Conservation (phyloP, 78 protist genomes). For the Capsaspora owczarzaki region DNA sequence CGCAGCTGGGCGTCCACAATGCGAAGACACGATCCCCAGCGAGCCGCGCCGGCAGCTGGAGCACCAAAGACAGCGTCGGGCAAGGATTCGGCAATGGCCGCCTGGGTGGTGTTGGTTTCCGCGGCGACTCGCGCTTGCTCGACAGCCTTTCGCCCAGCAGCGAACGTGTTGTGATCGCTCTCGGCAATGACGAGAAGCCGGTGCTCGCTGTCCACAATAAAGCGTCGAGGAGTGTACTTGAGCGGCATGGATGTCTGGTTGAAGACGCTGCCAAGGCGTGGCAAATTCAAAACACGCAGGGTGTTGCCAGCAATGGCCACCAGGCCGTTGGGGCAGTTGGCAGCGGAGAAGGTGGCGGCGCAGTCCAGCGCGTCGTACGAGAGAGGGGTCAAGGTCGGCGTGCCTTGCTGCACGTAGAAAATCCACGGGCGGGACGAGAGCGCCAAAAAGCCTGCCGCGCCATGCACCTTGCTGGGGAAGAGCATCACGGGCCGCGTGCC, state of each 20-base stretch:
- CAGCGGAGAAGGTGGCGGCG: constrained; percentile 78
- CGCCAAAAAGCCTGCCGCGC: constrained; percentile 71
- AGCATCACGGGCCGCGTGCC: constrained; percentile 77
- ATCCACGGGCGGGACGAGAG: constrained; percentile 82
- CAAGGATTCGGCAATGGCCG: no score
- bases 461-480: constrained; percentile 34
- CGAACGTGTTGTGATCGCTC: background rate
- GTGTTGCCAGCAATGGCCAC: constrained; percentile 73
- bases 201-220: constrained; percentile 14
- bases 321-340: constrained; percentile 85
- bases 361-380: constrained; percentile 59
- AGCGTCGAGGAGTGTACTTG: constrained; percentile 67
- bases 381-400: constrained; percentile 61
- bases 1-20: constrained; percentile 49
- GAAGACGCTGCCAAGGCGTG: constrained; percentile 72
- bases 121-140: background rate
- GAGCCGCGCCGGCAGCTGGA: constrained; percentile 40
- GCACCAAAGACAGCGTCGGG: constrained; percentile 39
- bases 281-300: constrained; percentile 65
- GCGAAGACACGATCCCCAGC: constrained; percentile 78
- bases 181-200: background rate
- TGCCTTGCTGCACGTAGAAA: constrained; percentile 44
- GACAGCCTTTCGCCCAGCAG: background rate
- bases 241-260: constrained; percentile 54
- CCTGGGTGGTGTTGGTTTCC: background rate